These are phyloP conservation scores for Cyberlindnera subsufficiens DNA, from an alignment of 805 yeast genomes.

Conservation along the genomic window DNA sequence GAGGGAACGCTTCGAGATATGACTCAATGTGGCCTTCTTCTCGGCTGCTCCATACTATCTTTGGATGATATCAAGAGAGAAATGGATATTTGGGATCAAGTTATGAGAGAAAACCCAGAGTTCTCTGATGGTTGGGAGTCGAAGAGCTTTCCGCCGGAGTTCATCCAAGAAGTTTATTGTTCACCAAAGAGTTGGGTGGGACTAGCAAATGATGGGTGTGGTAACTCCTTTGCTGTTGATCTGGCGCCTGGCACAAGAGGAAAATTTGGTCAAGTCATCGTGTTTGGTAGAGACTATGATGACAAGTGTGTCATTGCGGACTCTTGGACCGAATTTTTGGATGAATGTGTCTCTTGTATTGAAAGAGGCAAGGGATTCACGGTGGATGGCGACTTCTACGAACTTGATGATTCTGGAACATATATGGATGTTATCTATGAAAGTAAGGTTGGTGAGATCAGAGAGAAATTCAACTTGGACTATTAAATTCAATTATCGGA, in stretches of 20 bases:
- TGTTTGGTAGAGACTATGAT: slow-evolving; percentile 93
- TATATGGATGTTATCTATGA: slow-evolving; percentile 1
- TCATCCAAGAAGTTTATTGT: slow-evolving; percentile 71
- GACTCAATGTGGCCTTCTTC: neutral
- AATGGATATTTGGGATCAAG: slow-evolving; percentile 1
- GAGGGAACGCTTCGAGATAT: slow-evolving; percentile 1
- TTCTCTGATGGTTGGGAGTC: slow-evolving; percentile 1
- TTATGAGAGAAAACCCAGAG: neutral
- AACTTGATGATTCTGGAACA: neutral
- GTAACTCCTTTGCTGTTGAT: slow-evolving; percentile 89
- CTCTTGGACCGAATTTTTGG: slow-evolving; percentile 82
- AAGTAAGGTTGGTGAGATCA: neutral
- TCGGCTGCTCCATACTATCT: neutral
- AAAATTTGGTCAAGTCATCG: slow-evolving; percentile 82
- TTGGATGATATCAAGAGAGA: slow-evolving; percentile 1
- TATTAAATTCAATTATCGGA: neutral
- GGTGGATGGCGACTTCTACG: slow-evolving; percentile 1
- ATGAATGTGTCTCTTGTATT: neutral
- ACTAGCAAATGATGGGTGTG: slow-evolving; percentile 77
- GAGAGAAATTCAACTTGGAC: neutral
- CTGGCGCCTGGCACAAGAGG: slow-evolving; percentile 77
- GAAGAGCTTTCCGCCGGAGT: slow-evolving; percentile 59
- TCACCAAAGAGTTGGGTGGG: slow-evolving; percentile 88
- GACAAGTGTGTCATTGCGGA: slow-evolving; percentile 81
- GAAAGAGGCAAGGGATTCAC: slow-evolving; percentile 1